Conservation (phyloP, 1,284 basidiomycete species). For the Apiotrichum veenhuisii region DNA sequence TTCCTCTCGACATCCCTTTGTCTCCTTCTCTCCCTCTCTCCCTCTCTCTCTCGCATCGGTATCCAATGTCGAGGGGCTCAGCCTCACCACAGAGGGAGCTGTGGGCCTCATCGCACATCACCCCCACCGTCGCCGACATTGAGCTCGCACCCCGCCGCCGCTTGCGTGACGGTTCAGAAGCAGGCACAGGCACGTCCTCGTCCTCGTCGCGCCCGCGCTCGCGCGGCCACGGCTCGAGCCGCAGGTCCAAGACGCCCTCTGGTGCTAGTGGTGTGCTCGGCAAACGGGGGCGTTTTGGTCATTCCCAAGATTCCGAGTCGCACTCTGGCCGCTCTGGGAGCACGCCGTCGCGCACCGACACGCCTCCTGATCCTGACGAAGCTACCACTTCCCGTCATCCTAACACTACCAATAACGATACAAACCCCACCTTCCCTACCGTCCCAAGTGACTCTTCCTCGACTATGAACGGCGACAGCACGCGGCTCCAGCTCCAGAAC, state of each 20-base stretch:
- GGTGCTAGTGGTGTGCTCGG: not conserved
- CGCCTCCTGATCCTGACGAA: not conserved
- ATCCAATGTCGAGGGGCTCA: not conserved
- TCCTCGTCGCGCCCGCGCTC: not conserved
- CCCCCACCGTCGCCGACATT: conserved; percentile 30
- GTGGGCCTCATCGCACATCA: conserved; percentile 1
- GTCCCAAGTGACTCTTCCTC: not conserved
- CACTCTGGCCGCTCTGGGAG: not conserved
- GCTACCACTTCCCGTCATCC: not conserved
- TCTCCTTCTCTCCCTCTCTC: not conserved
- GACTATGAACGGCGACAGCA: too few species aligned
- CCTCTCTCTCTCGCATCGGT: not conserved
- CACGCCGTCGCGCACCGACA: not conserved
- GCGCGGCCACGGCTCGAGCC: not conserved
- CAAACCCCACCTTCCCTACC: too few species aligned
- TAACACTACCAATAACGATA: not conserved
- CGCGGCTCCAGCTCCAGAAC: not conserved
- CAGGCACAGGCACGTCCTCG: not conserved
- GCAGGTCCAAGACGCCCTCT: not conserved
- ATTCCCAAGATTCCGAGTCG: not conserved
- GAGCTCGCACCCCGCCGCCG: conserved; percentile 27
- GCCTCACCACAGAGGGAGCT: not conserved
- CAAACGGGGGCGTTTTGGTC: conserved; percentile 5
- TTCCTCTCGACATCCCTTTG: too few species aligned
- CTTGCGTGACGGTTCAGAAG: conserved; percentile 28